Conservation (phyloP, 139 green algal genomes). For the Haematococcus lacustris region DNA sequence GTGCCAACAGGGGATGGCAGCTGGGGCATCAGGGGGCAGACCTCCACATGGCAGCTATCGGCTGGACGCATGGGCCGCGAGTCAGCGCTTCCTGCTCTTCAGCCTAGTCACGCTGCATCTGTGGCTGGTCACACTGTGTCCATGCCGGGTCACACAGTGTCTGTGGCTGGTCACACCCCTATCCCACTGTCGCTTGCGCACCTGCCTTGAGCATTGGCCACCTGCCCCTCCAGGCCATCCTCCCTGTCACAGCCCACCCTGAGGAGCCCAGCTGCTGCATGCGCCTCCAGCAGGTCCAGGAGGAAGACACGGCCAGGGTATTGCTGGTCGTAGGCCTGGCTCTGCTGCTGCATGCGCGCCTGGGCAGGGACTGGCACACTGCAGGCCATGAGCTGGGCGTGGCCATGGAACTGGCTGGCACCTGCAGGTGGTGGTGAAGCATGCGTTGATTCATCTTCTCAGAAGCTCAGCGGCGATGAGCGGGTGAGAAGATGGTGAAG, state of each 20-base stretch:
- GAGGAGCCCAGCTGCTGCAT: neutral
- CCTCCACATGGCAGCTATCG: no score
- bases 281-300: neutral
- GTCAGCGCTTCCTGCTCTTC: no score
- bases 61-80: no score
- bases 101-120: no score
- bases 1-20: no score
- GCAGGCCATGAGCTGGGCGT: constrained; percentile 40
- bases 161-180: no score
- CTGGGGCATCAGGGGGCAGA: no score
- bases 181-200: neutral
- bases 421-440: constrained; percentile 13
- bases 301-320: neutral
- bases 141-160: no score
- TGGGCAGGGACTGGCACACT: constrained; percentile 15
- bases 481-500: no score
- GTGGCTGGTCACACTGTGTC: no score
- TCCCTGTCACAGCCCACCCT: neutral
- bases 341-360: constrained; percentile 5
- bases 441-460: neutral
- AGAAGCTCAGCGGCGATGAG: neutral
- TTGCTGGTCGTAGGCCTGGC: neutral
- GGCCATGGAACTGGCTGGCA: constrained; percentile 41
- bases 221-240: neutral
- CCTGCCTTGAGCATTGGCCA: neutral